Evolutionary conservation across 2,329 filamentous ascomycete genomes (phyloP), one percentile per base, ranked within the genome.

Genomic region (Claviceps fusiformis): DNA sequence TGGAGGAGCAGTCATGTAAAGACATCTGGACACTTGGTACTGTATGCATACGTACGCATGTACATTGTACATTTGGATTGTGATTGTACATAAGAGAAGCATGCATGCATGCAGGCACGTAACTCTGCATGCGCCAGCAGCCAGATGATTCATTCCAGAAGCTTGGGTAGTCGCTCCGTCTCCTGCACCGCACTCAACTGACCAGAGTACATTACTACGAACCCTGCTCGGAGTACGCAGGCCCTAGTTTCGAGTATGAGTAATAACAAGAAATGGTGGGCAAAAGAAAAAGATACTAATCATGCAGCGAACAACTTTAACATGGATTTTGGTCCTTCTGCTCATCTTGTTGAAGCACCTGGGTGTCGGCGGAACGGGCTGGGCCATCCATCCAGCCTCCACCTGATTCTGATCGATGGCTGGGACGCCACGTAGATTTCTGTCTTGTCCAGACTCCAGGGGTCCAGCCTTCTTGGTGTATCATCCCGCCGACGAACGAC

Each of bases 401-500:
- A 37, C 37, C 37, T 13, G 11, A 39, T 39, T 39, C 11, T 15
- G 37, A 5, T 39, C 37, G 37, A 39, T 3, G 15, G 37, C 29
- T n/a, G n/a, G 11, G 41, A 31, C 27, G 45, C 27, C 45, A 47
- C 45, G 24, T 31, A 15, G 24, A 3, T 31, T 19, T 19, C n/a
- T n/a, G n/a, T n/a, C n/a, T n/a, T n/a, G n/a, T n/a, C n/a, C n/a
- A 11, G 50, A 31, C 13, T 33, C 33, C 48, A 17, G 33, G 33
- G 48, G 15, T 50, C 48, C 31, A 39, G 33, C n/a, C 33, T 37
- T 37, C 5, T 10, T n/a, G n/a, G n/a, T 39, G 19, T 27, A 37
- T 27, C n/a, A 37, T 55, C 44, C 31, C 43, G 50, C 54, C 54
- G 50, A 55, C 24, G 39, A 55, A 55, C 44, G 50, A 55, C 54